A percentile compares a stretch with the other conserved stretches of the same genome.
Evolutionary conservation across 371 early-diverging fungal genomes (phyloP).

Genomic region (Zancudomyces culisetae): DNA sequence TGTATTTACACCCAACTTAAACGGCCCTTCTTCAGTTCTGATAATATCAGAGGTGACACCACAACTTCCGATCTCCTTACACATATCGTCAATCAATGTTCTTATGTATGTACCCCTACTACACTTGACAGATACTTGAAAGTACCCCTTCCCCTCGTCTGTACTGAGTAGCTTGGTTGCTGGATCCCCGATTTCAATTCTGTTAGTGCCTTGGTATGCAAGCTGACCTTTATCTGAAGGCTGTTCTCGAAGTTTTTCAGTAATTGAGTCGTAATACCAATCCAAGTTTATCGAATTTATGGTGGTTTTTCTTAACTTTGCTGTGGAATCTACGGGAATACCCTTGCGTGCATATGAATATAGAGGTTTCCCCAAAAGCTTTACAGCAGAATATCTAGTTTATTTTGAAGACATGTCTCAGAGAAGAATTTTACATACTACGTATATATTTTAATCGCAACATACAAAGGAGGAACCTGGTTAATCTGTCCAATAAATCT

Average conservation of each 20-base stretch:
- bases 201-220: too few species aligned
- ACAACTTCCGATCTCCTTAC: not conserved
- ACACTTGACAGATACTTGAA: not conserved
- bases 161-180: not conserved
- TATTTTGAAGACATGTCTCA: too few species aligned
- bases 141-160: not conserved
- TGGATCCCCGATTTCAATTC: not conserved
- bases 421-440: too few species aligned
- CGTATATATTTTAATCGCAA: too few species aligned
- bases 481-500: not conserved
- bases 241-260: not conserved
- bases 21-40: constrained; percentile 1
- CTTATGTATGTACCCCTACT: not conserved
- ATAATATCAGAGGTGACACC: not conserved
- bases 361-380: not conserved
- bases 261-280: not conserved
- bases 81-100: not conserved
- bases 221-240: not conserved
- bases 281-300: not conserved
- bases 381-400: not conserved
- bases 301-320: not conserved
- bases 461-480: not conserved
- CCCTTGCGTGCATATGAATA: not conserved
- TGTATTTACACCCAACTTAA: not conserved
- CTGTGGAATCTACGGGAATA: not conserved